Base-by-base conservation (phyloP, 1,284 basidiomycete genomes). In the Hypsizygus ulmarius region DNA sequence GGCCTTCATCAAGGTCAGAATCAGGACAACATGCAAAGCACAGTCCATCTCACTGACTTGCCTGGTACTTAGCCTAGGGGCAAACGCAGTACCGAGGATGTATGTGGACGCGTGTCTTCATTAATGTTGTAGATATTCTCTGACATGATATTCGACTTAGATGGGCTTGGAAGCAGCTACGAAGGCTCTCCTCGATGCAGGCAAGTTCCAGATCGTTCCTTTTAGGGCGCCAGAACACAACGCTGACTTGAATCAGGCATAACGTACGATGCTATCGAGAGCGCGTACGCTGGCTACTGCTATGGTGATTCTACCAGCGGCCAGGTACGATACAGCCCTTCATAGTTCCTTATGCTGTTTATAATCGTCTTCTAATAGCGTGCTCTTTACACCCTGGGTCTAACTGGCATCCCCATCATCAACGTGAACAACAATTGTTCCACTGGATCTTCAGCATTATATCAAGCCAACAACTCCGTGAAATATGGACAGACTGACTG, bases 361-460 rank as follows among this genome's bases (percentile, higher is more conserved):
- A 34, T 8, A 38, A 35, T 12, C 19, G 32, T 30, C 40, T 25
- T 32, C 15, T 35, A n/a, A 50, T 44, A 82, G 79, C 75, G 90
- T 19, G 84, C 89, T 2, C 71, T 94, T n/a, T 94, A 93, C 66
- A 84, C 84, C 62, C 81, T 94, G 37, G 91, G 91, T 12, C 75
- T 93, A 66, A 93, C 90, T 3, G 77, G 81, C 19, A 93, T 94
- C 51, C 91, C 91, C 1, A 87, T 94, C 59, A 79, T 87, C 44
- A 93, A 93, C 59, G 87, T 92, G 43, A 91, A 90, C 70, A 92
- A 92, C 67, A 90, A 90, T 62, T 90, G 89, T 57, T 84, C 86
- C 1, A 90, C 87, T 0, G 87, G 87, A 2, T 85, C 82, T 42
- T 79, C 86, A 0, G 89, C 89, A 3, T 72, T 91, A 12, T 86